Evolutionary conservation across 2,329 filamentous ascomycete species (phyloP), one percentile per base, ranked within the genome.

Genomic region (Cladosporium halotolerans): DNA sequence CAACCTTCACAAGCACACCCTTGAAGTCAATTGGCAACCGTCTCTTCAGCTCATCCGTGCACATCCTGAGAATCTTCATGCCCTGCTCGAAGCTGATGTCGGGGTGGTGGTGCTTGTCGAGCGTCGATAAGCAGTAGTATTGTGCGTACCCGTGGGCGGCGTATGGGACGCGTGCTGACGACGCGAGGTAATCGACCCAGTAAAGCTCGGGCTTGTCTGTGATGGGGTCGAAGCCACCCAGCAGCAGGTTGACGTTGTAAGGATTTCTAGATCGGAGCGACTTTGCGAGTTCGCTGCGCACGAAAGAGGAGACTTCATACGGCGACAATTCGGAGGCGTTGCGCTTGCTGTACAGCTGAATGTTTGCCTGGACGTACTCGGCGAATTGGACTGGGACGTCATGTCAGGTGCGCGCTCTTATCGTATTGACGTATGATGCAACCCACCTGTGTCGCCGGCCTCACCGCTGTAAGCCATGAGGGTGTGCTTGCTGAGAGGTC

Each of bases 21-120:
- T 99, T 99, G 82, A 97, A 99, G 72, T 99, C 93, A 69, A 99
- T 91, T 56, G 93, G 93, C 79, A 99, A 82, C 73, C 95, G 83
- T 71, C 93, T 84, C 82, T 96, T 96, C 69, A 99, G 77, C 79
- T 99, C 93, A 71, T 97, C 91, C 62, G 89, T 93, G 76, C 93
- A 99, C 85, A 96, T 87, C 65, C 83, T 85, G 66, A 99, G 77
- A 58, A 99, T 83, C 79, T 96, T 93, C 75, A 96, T 82, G 54
- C 93, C 93, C 72, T 95, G 82, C 58, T 87, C 90, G 52, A 93
- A 84, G 57, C 81, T 82, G 72, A 99, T 97, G 68, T 96, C 86
- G 45, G 93, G 92, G 68, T 96, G 88, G 72, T 99, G 93, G 72
- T 99, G 93, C 79, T 99, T 99, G 77, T 99, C 93, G 48, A 99